Evolutionary conservation across 2,329 filamentous ascomycete species (phyloP).

Genomic region (Colletotrichum sp.): DNA sequence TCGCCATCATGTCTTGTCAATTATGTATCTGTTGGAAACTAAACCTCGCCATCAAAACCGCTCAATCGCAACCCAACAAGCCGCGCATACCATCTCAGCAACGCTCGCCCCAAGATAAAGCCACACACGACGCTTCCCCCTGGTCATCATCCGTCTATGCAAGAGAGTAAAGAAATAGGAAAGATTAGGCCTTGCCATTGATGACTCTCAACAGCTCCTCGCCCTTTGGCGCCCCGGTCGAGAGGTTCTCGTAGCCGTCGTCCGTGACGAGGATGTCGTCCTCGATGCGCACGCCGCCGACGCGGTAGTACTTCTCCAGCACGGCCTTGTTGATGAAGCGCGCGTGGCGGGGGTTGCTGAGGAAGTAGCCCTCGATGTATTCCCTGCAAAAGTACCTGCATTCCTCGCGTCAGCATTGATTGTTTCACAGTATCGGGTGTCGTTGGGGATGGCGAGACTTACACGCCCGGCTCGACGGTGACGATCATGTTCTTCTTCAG

Average conservation of each 20-base stretch:
- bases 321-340: conserved; percentile 70
- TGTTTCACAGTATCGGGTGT: neutral
- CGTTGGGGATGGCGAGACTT: conserved; percentile 30
- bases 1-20: neutral
- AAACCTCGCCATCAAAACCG: neutral
- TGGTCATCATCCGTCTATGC: neutral
- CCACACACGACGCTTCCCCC: neutral
- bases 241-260: conserved; percentile 82
- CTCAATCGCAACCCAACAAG: neutral
- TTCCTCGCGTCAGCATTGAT: neutral
- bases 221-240: conserved; percentile 74
- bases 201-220: conserved; percentile 71
- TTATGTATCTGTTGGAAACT: neutral
- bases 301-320: conserved; percentile 72
- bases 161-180: neutral
- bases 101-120: neutral
- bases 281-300: conserved; percentile 93
- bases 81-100: neutral
- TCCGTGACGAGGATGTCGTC: conserved; percentile 85
- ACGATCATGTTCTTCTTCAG: conserved; percentile 71
- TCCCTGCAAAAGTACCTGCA: conserved; percentile 74
- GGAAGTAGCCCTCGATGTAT: conserved; percentile 74
- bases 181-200: conserved; percentile 34
- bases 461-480: conserved; percentile 80
- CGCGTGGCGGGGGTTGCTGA: conserved; percentile 61